Evolutionary conservation across 768 basidiomycete genomes (phyloP).

Genomic region (Leucocoprinus birnbaumii): DNA sequence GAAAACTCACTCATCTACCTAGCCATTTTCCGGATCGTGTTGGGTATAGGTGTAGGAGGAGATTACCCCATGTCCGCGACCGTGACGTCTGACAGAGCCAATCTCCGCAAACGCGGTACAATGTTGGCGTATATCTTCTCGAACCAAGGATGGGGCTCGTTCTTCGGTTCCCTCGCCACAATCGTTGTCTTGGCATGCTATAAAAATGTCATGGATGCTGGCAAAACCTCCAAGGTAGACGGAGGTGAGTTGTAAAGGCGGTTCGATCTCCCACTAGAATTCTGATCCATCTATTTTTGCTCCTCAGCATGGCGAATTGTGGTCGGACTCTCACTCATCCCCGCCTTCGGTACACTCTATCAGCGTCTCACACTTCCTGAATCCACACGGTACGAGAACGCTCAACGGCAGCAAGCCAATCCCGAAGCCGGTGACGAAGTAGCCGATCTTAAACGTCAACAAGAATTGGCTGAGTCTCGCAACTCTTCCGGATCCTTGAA

Average conservation of each 20-base stretch:
- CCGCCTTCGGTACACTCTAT: constrained; percentile 73
- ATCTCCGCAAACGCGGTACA: constrained; percentile 59
- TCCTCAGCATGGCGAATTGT: constrained; percentile 66
- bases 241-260: constrained; percentile 42
- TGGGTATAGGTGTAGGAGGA: constrained; percentile 77
- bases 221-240: constrained; percentile 62
- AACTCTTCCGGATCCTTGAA: constrained; percentile 3
- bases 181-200: constrained; percentile 66
- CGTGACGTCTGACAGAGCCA: constrained; percentile 64
- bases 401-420: constrained; percentile 35
- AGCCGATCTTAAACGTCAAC: constrained; percentile 23
- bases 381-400: constrained; percentile 50
- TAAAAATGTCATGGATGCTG: constrained; percentile 58
- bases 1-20: constrained; percentile 58
- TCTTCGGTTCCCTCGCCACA: constrained; percentile 58
- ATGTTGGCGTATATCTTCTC: constrained; percentile 77
- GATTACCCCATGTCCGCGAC: constrained; percentile 80
- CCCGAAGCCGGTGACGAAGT: constrained; percentile 25
- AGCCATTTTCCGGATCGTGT: constrained; percentile 62
- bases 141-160: constrained; percentile 76
- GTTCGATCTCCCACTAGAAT: neutral
- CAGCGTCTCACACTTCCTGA: constrained; percentile 74
- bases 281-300: neutral
- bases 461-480: neutral
- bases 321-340: constrained; percentile 71